These are phyloP conservation scores for Kluyveromyces wickerhamii DNA, from an alignment of 805 yeast genomes.

Conservation along the genomic window DNA sequence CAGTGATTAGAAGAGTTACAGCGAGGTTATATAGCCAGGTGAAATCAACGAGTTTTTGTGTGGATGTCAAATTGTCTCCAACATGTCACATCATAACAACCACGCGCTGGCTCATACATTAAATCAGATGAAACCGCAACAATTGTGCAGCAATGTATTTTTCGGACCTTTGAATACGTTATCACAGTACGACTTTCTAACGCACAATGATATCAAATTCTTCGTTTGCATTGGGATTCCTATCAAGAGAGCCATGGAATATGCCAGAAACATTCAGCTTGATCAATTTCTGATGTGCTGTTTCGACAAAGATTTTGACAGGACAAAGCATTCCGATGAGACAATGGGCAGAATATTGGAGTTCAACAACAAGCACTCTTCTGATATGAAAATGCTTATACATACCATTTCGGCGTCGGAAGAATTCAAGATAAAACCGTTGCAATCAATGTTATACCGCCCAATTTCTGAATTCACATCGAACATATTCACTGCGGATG, in stretches of 20 bases:
- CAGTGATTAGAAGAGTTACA: too few species aligned
- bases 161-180: slow-evolving; percentile 40
- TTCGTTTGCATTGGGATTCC: slow-evolving; percentile 32
- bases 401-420: slow-evolving; percentile 3
- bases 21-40: too few species aligned
- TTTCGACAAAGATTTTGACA: slow-evolving; percentile 28
- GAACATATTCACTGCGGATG: slow-evolving; percentile 8
- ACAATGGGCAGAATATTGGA: slow-evolving; percentile 3
- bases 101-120: slow-evolving; percentile 12
- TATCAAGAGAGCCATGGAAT: slow-evolving; percentile 27
- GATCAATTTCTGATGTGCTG: slow-evolving; percentile 30
- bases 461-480: slow-evolving; percentile 5
- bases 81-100: slow-evolving; percentile 13
- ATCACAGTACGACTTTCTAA: slow-evolving; percentile 32
- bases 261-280: slow-evolving; percentile 22
- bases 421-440: neutral
- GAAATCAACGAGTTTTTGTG: too few species aligned
- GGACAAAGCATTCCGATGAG: neutral
- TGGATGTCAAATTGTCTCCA: too few species aligned
- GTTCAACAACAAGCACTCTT: slow-evolving; percentile 8
- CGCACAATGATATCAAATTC: slow-evolving; percentile 33
- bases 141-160: slow-evolving; percentile 34
- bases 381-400: slow-evolving; percentile 5
- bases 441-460: slow-evolving; percentile 6
- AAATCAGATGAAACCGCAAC: slow-evolving; percentile 34